Conservation (phyloP, 305 asterid species). For the Fraxinus platypoda region DNA sequence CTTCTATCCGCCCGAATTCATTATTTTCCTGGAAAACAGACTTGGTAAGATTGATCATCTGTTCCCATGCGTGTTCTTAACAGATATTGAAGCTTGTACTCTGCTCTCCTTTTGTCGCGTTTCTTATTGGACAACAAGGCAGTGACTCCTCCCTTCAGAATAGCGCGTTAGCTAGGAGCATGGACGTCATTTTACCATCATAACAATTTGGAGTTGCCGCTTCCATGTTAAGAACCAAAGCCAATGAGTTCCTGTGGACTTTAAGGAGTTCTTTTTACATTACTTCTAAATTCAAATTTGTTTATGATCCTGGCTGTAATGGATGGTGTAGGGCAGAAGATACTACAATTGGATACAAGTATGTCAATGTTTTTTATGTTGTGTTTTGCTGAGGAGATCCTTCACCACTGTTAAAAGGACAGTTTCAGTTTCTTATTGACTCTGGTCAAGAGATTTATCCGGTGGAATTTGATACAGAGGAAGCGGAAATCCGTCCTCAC, state of each 20-base stretch:
- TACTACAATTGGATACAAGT: slow-evolving; percentile 55
- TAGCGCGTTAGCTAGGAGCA: slow-evolving; percentile 44
- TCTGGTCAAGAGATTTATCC: slow-evolving; percentile 22
- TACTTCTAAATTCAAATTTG: slow-evolving; percentile 44
- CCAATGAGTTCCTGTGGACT: slow-evolving; percentile 37
- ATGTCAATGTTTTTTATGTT: slow-evolving; percentile 37
- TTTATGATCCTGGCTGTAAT: slow-evolving; percentile 48
- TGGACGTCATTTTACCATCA: slow-evolving; percentile 36
- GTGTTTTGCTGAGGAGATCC: slow-evolving; percentile 44
- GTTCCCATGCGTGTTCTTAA: slow-evolving; percentile 52
- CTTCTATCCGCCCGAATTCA: slow-evolving; percentile 31
- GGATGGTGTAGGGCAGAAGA: slow-evolving; percentile 64
- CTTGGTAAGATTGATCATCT: slow-evolving; percentile 42
- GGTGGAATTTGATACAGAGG: slow-evolving; percentile 44
- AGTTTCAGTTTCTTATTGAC: slow-evolving; percentile 39
- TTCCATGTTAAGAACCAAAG: slow-evolving; percentile 59
- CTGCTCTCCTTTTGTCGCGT: slow-evolving; percentile 29
- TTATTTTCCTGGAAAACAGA: slow-evolving; percentile 42
- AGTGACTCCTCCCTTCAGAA: slow-evolving; percentile 57
- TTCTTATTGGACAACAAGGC: slow-evolving; percentile 42
- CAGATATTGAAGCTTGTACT: slow-evolving; percentile 38
- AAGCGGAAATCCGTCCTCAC: slow-evolving; percentile 43
- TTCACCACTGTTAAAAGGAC: slow-evolving; percentile 41
- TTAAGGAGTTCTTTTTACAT: slow-evolving; percentile 50
- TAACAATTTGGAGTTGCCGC: slow-evolving; percentile 44